phyloP scores from a whole-genome alignment of 371 early-diverging fungal species.

The Syncephalastrum contaminatum region DNA sequence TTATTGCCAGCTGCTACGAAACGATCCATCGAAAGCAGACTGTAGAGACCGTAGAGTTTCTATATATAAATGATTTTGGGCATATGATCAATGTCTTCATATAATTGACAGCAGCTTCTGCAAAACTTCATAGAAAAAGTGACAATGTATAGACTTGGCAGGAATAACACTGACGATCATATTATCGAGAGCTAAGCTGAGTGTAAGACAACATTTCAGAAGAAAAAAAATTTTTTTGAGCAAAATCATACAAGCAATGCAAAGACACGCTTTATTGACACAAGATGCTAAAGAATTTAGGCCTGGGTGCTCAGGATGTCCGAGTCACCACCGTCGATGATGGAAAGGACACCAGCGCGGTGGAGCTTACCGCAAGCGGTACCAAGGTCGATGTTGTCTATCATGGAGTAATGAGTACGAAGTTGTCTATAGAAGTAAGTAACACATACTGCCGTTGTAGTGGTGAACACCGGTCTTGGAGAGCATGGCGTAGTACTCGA shows the following conservation, averaged over 20 bases:
- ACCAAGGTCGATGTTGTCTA: conserved; percentile 97
- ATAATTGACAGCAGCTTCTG: no score
- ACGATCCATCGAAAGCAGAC: no score
- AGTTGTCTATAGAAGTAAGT: no score
- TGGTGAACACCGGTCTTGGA: conserved; percentile 99
- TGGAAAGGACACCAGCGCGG: conserved; percentile 88
- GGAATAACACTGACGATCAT: no score
- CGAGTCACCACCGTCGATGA: conserved; percentile 98
- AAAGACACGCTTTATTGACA: conserved; percentile 4
- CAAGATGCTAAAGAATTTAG: conserved; percentile 1
- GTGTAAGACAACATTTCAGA: no score
- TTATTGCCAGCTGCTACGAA: no score
- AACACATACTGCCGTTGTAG: conserved; percentile 83
- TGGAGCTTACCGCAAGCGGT: conserved; percentile 99
- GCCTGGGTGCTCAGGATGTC: conserved; percentile 50
- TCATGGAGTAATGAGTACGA: not conserved
- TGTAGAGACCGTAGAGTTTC: no score
- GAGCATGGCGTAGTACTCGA: conserved; percentile 99
- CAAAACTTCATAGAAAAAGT: no score
- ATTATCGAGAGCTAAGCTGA: no score
- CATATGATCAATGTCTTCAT: no score
- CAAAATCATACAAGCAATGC: not conserved
- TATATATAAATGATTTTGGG: no score
- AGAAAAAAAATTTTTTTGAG: not conserved
- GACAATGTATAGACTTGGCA: no score